Base-by-base conservation (phyloP, 441 rosid species). In the Theobroma grandiflorum region DNA sequence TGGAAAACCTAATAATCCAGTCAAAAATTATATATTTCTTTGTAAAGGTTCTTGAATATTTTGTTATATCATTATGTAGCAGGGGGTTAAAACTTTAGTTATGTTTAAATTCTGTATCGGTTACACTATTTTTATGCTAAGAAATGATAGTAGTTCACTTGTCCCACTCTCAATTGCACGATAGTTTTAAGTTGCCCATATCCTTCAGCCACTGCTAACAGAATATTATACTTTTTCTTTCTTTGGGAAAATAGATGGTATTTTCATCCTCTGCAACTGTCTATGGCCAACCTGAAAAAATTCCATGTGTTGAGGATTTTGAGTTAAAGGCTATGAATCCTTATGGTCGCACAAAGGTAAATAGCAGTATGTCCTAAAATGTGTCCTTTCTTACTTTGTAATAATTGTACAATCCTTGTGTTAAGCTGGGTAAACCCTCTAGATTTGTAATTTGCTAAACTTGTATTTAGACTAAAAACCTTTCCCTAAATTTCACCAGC, bases 201-300 rank as follows among this genome's bases (percentile, higher is more conserved):
- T 26, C 31, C 59, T 38, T 74, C 8, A n/a, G 20, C 22, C 14
- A 14, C 8, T 53, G 59, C 63, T 74, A 45, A 78, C 53, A 47
- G 22, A 31, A 52, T 16, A 65, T 5, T 37, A 14, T 15, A 38
- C 77, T 35, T 74, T 3, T 66, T 57, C 75, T 26, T 57, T 74
- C 77, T 35, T 37, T 1, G 22, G 31, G 49, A 18, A 78, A 74
- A 47, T 72, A 91, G 95, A 83, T 91, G 89, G 95, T 90, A 65
- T 93, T 93, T 79, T 93, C 97, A 33, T 93, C 97, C 49, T 93
- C 97, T 31, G 91, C 97, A 49, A 93, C 97, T 49, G 93, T 91
- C 37, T 93, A 90, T 83, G 93, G 95, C 80, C 95, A 93, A 79
- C 97, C 97, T 15, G 91, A 90, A 57, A 85, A 82, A 84, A 89